Evolutionary conservation across 805 yeast species (phyloP), one percentile per base, ranked within the genome.

Genomic region (Wickerhamiella azymoides): DNA sequence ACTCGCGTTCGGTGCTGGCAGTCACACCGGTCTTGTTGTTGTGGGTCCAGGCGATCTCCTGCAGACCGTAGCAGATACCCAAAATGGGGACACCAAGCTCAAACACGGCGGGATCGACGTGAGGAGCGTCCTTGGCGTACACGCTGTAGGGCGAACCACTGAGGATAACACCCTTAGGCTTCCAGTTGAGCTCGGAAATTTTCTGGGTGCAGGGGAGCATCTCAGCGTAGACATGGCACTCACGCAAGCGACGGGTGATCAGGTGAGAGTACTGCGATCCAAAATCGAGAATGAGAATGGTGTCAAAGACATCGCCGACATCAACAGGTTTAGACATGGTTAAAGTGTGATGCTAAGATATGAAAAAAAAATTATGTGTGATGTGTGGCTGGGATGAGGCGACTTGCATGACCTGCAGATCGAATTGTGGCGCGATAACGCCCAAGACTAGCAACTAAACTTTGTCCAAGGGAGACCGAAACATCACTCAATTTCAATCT

Each of bases 201-300:
- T 92, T 92, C 69, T 93, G 98, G 46, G 98, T 92, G 70, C 98
- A 92, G 56, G 98, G 98, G 53, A 92, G 76, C 98, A 92, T 92
- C 70, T 92, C 98, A 55, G 98, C 97, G 66, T 92, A 92, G 55
- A 92, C 89, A 65, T 92, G 86, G 73, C 88, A 84, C 67, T 92
- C 98, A 74, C 98, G 84, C 57, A 92, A 75, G 69, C 98, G 84
- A 69, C 98, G 82, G 50, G 96, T 88, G 64, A 92, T 86, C 63
- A 92, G 70, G 62, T 92, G 98, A 48, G 96, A 84, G 71, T 92
- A 92, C 71, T 92, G 98, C 50, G 98, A 92, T 52, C 98, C 98
- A 62, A 92, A 92, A 65, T 92, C 98, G 62, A 92, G 76, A 64
- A 92, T 96, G 69, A 92, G 74, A 56, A 92, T 86, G 70, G 98